Evolutionary conservation across 441 rosid species (phyloP).

Genomic region (Eruca vesicaria): DNA sequence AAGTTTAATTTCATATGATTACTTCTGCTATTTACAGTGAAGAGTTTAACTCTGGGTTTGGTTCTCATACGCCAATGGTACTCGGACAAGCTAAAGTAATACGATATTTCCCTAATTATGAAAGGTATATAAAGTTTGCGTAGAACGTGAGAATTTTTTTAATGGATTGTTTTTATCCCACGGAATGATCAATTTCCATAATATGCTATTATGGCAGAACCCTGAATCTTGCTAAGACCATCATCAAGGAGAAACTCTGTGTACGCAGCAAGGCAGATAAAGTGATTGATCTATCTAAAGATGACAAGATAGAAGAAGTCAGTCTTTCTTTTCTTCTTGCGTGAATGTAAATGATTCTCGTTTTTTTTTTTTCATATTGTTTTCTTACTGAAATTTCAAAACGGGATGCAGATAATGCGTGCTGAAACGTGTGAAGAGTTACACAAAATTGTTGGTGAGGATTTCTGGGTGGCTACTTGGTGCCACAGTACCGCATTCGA

Average conservation of each 20-base stretch:
- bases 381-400: background rate
- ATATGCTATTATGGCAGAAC: conserved; percentile 59
- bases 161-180: conserved; percentile 17
- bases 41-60: conserved; percentile 96
- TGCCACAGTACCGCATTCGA: conserved; percentile 81
- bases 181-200: conserved; percentile 1
- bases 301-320: conserved; percentile 74
- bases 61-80: conserved; percentile 92
- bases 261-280: conserved; percentile 73
- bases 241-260: conserved; percentile 70
- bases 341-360: conserved; percentile 16
- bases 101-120: conserved; percentile 79
- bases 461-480: conserved; percentile 97
- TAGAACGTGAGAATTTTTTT: background rate
- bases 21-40: conserved; percentile 57
- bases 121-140: conserved; percentile 61
- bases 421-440: conserved; percentile 83
- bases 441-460: conserved; percentile 84
- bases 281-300: conserved; percentile 62
- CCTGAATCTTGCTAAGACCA: conserved; percentile 62
- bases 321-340: conserved; percentile 33
- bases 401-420: conserved; percentile 56
- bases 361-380: background rate
- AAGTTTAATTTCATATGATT: background rate
- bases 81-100: conserved; percentile 94